These are phyloP conservation scores for Aurantiochytrium sp. DNA, from an alignment of 108 stramenopile species.

Conservation along the genomic window DNA sequence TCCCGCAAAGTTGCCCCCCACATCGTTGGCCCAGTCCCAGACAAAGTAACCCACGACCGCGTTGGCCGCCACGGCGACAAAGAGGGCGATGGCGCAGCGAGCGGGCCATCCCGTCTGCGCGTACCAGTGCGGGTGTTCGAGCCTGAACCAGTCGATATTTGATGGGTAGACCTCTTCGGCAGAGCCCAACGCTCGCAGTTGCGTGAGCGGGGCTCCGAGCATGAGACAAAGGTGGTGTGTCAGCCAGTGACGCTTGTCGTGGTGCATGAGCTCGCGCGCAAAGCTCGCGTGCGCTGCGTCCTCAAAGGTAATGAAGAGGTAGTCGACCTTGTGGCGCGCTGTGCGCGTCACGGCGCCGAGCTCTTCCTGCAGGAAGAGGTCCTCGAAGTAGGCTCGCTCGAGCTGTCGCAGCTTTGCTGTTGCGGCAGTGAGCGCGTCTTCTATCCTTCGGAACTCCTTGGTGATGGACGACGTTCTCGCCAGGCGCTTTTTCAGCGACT, in stretches of 20 bases:
- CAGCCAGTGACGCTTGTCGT: neutral
- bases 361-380: slow-evolving; percentile 3
- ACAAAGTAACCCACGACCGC: neutral
- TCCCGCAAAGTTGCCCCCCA: neutral
- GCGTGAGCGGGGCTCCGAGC: slow-evolving; percentile 4
- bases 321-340: neutral
- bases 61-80: too few species aligned
- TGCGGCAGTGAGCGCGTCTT: neutral
- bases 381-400: neutral
- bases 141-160: neutral
- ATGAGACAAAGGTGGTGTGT: neutral
- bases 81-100: neutral
- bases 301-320: neutral
- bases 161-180: neutral
- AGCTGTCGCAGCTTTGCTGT: neutral
- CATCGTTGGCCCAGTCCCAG: neutral
- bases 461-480: neutral
- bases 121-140: neutral
- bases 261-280: neutral
- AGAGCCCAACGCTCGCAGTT: neutral
- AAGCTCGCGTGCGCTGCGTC: neutral
- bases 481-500: neutral
- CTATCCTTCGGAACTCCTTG: neutral
- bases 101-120: neutral
- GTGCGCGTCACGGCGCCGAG: neutral